These are phyloP conservation scores for Cadophora sp. DNA, from an alignment of 2,329 filamentous ascomycete genomes.

Conservation along the genomic window DNA sequence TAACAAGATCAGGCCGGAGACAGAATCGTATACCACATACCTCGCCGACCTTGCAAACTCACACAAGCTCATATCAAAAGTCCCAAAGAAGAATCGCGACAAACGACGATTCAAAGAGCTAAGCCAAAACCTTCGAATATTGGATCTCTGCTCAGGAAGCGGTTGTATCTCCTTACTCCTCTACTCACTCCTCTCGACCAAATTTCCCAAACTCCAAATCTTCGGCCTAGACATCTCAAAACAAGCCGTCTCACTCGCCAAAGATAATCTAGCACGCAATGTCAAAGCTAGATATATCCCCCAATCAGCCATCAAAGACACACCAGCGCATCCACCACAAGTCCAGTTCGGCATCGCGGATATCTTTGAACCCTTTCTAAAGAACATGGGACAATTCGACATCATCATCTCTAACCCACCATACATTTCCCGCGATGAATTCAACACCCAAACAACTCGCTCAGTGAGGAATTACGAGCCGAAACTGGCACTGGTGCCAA, in stretches of 20 bases:
- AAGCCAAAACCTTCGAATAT: constrained; percentile 58
- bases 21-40: constrained; percentile 70
- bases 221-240: constrained; percentile 77
- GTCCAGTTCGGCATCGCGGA: constrained; percentile 42
- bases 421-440: constrained; percentile 75
- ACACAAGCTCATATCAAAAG: background rate
- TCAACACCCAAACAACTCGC: constrained; percentile 66
- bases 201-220: constrained; percentile 56
- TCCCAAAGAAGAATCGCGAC: background rate
- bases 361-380: constrained; percentile 41
- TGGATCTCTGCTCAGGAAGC: constrained; percentile 90
- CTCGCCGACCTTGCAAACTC: constrained; percentile 49
- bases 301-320: background rate
- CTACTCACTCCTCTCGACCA: constrained; percentile 47
- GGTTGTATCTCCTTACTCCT: constrained; percentile 88
- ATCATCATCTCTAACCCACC: constrained; percentile 89
- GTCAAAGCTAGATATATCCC: constrained; percentile 41
- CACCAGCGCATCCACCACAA: constrained; percentile 4
- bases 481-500: constrained; percentile 73
- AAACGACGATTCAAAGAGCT: background rate
- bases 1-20: constrained; percentile 61
- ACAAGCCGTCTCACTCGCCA: constrained; percentile 69
- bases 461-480: constrained; percentile 88
- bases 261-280: constrained; percentile 66
- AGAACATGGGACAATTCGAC: constrained; percentile 30